Evolutionary conservation across 768 basidiomycete genomes (phyloP).

Genomic region (Boletellus sp.): DNA sequence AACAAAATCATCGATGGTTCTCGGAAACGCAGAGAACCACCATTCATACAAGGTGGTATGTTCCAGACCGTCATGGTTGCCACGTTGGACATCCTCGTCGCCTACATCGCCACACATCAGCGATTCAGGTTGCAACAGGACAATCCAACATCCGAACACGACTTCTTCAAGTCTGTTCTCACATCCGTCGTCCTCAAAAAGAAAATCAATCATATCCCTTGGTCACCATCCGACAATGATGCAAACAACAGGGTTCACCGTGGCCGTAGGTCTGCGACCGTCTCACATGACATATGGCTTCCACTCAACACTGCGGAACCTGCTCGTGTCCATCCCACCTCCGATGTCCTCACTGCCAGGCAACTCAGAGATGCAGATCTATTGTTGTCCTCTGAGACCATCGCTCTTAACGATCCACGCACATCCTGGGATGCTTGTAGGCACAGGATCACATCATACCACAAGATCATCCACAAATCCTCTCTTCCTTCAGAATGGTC

Average conservation of each 20-base stretch:
- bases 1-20: neutral
- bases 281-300: neutral
- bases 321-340: neutral
- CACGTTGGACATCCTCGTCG: neutral
- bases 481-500: conserved; percentile 3
- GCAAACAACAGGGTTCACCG: neutral
- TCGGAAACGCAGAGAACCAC: neutral
- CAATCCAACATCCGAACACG: too few relatives aligned
- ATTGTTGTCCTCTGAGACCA: neutral
- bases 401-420: neutral
- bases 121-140: too few relatives aligned
- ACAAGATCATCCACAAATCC: neutral
- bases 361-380: neutral
- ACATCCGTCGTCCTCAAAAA: neutral
- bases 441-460: neutral
- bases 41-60: neutral
- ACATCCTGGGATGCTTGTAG: neutral
- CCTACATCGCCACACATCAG: neutral
- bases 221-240: neutral
- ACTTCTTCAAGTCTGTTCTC: neutral
- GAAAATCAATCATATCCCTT: neutral
- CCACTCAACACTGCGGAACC: neutral
- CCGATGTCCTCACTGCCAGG: neutral
- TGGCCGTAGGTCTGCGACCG: too few relatives aligned
- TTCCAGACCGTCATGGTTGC: neutral